phyloP scores from a whole-genome alignment of 1,284 basidiomycete genomes.

The Ganoderma leucocontextum region DNA sequence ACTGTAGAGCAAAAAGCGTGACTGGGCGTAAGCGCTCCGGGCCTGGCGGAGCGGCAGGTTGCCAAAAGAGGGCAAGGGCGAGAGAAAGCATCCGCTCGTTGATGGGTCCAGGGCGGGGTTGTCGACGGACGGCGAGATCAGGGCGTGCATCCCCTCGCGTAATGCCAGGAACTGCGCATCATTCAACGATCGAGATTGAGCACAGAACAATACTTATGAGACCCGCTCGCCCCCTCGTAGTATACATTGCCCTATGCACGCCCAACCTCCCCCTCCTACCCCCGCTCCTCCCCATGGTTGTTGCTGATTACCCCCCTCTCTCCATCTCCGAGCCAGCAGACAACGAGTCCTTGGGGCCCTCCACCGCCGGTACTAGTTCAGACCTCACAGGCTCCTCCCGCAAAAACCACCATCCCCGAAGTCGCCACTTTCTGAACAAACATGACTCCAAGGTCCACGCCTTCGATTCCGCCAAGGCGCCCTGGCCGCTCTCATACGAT shows the following conservation, averaged over 20 bases:
- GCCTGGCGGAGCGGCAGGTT: neutral
- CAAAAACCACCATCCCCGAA: slow-evolving; percentile 12
- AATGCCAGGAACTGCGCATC: neutral
- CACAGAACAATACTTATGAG: slow-evolving; percentile 10
- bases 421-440: slow-evolving; percentile 56
- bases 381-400: neutral
- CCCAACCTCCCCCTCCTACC: neutral
- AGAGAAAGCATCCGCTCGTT: neutral
- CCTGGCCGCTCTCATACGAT: slow-evolving; percentile 73
- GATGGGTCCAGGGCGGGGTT: neutral
- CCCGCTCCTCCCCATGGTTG: slow-evolving; percentile 13
- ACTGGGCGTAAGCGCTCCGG: slow-evolving; percentile 3
- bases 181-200: slow-evolving; percentile 1
- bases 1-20: neutral
- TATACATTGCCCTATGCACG: slow-evolving; percentile 2
- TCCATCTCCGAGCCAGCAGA: slow-evolving; percentile 14
- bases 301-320: slow-evolving; percentile 10
- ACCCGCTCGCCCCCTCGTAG: slow-evolving; percentile 16
- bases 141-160: neutral
- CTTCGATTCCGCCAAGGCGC: slow-evolving; percentile 73
- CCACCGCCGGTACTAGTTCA: slow-evolving; percentile 3
- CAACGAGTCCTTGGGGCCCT: neutral
- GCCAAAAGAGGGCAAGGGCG: neutral
- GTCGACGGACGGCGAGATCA: slow-evolving; percentile 1
- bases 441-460: slow-evolving; percentile 69